Evolutionary conservation across 2,329 filamentous ascomycete species (phyloP), one percentile per base, ranked within the genome.

Genomic region (Ceratocystiopsis sp.): DNA sequence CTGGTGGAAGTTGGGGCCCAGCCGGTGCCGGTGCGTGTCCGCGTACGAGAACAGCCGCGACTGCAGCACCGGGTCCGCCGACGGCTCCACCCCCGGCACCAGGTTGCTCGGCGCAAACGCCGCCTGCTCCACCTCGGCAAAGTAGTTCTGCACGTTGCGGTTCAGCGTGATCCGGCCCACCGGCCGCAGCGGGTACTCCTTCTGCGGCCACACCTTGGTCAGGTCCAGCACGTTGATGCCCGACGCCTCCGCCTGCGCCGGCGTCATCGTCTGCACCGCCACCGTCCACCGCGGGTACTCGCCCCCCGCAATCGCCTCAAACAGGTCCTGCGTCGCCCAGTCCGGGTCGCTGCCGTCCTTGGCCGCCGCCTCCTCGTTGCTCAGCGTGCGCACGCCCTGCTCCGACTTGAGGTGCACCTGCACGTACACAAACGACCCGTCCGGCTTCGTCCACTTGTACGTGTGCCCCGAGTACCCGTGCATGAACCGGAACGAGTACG

Each of bases 161-260:
- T 80, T 79, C 19, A 83, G 66, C 0, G 71, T 78, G 46, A 83
- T 59, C 46, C 68, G 68, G 40, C 77, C 78, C 43, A 83, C 65
- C 38, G 64, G 68, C 16, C 72, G 65, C 13, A 79, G 62, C 2
- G 78, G 78, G 25, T 77, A 72, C 39, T 78, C 67, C 18, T 58
- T 61, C 46, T 80, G 72, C 3, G 77, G 77, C 76, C 77, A 81
- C 51, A 78, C 68, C 59, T 81, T 79, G 41, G 78, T 83, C 48
- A 80, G 60, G 53, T 83, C 79, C 48, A 84, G 79, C 48, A 81
- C 62, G 57, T 76, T 78, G 64, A 69, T 76, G 37, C 63, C 63
- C 54, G 73, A 74, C 45, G 68, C 66, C 53, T 78, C 68, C 3
- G 75, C 75, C 50, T 80, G 65, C 47, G 73, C 69, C 1, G 75